Conservation (phyloP, 2,329 filamentous ascomycete genomes). For the Oidium heveae region DNA sequence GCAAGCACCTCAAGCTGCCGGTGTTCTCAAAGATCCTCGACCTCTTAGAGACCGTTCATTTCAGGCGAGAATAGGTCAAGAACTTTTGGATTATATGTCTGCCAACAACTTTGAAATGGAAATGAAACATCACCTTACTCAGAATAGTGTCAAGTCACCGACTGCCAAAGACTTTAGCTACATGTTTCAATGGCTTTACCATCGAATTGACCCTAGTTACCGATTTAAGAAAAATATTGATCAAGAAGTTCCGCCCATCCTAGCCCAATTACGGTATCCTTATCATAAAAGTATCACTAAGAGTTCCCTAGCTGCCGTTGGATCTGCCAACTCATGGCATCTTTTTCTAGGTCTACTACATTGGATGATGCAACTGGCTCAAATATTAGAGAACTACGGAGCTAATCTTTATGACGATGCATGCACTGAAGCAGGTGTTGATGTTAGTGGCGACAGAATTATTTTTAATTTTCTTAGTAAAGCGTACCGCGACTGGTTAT, state of each 20-base stretch:
- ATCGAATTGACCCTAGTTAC: constrained; percentile 82
- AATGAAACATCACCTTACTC: constrained; percentile 81
- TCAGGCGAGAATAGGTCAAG: constrained; percentile 61
- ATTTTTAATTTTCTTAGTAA: constrained; percentile 80
- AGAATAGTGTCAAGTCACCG: constrained; percentile 75
- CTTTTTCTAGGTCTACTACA: constrained; percentile 83
- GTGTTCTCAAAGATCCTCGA: constrained; percentile 65
- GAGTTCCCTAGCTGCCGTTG: constrained; percentile 81
- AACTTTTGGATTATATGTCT: constrained; percentile 74
- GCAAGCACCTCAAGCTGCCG: constrained; percentile 56
- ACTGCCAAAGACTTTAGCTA: constrained; percentile 96
- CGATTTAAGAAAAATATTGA: constrained; percentile 87
- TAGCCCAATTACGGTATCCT: constrained; percentile 85
- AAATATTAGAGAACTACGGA: constrained; percentile 73
- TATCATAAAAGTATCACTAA: constrained; percentile 93
- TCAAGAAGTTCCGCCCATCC: constrained; percentile 71
- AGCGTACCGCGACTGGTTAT: constrained; percentile 83
- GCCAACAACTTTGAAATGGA: constrained; percentile 94
- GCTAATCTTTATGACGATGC: constrained; percentile 67
- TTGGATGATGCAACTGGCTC: constrained; percentile 96
- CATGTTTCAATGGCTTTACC: constrained; percentile 97
- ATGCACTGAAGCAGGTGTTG: constrained; percentile 65
- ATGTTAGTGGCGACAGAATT: constrained; percentile 73
- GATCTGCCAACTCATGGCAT: constrained; percentile 77
- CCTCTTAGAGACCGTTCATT: constrained; percentile 61